Base-by-base conservation (phyloP, 768 basidiomycete genomes). In the Tulasnella sp. region DNA sequence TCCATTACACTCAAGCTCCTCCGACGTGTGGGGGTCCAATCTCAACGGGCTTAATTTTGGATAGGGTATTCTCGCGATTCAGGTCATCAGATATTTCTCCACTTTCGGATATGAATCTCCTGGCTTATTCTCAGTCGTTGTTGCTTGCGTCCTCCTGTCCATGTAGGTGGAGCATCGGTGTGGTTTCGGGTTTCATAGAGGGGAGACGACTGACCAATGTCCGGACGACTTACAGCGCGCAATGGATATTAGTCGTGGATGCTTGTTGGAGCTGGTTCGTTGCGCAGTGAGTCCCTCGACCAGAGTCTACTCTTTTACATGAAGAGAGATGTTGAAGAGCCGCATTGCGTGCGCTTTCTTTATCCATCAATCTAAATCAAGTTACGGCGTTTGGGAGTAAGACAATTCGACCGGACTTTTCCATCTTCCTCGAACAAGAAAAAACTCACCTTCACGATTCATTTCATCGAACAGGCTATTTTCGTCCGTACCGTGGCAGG, bases 301-400 rank as follows among this genome's bases (percentile, higher is more conserved):
- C n/a, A 52, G 1, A 52, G 48, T 24, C 24, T 52, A 12, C 6
- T 16, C 42, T 12, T 14, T 44, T 7, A 44, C 42, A 44, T 14
- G 10, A 44, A 44, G 42, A 44, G 2, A 44, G 42, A 44, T 44
- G 42, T 14, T 44, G 1, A 44, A 2, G 42, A 12, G 10, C 16
- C 42, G 9, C 42, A 44, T 44, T 44, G 14, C 10, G 42, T 44
- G 6, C 42, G 8, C 6, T 16, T 44, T 14, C 14, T 14, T 10
- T 14, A 44, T 16, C 8, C 8, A 44, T 44, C n/a, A 44, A 44
- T 12, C 16, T 7, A 34, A 68, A 68, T n/a, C 34, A 14, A 74
- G 72, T 31, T 74, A 74, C n/a, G 72, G 72, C 38, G 72, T 8
- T 39, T 74, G 72, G 72, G 44, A 39, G 72, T 74, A 31, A 74